A percentile compares a stretch with the other conserved stretches of the same genome.
Evolutionary conservation across 1,284 basidiomycete species (phyloP).

Genomic region (Omphalotus olearius): DNA sequence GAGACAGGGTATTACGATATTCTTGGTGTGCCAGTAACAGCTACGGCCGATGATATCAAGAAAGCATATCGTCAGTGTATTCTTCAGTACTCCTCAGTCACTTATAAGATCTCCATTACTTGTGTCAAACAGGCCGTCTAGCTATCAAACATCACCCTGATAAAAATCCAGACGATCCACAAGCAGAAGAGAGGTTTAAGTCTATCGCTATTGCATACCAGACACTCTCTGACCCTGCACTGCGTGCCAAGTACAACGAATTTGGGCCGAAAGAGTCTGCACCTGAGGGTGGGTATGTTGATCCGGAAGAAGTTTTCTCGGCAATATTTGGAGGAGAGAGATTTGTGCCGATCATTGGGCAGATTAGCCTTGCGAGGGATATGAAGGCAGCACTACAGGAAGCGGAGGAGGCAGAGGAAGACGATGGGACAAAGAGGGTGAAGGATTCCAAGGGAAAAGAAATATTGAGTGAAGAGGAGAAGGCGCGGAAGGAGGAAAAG

Average conservation of each 20-base stretch:
- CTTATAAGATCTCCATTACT: constrained; percentile 1
- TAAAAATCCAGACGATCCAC: constrained; percentile 92
- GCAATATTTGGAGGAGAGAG: constrained; percentile 89
- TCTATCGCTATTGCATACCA: constrained; percentile 86
- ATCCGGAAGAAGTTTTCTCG: constrained; percentile 84
- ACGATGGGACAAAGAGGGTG: constrained; percentile 33
- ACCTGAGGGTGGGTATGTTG: constrained; percentile 71
- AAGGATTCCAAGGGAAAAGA: constrained; percentile 67
- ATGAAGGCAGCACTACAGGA: constrained; percentile 99
- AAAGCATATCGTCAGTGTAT: constrained; percentile 81
- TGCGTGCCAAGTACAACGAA: constrained; percentile 94
- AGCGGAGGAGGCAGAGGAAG: constrained; percentile 70
- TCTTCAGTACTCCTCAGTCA: neutral
- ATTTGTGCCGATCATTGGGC: constrained; percentile 80
- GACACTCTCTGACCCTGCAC: constrained; percentile 81
- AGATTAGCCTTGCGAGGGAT: constrained; percentile 83
- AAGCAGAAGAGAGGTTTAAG: constrained; percentile 89
- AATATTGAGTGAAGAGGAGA: constrained; percentile 80
- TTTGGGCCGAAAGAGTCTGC: constrained; percentile 78
- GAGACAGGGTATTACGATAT: constrained; percentile 90
- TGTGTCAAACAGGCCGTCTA: constrained; percentile 58
- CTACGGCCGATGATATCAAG: constrained; percentile 86
- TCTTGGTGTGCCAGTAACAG: constrained; percentile 70
- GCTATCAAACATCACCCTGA: constrained; percentile 92
- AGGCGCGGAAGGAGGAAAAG: constrained; percentile 75